These are phyloP conservation scores for Cladobotryum protrusum DNA, from an alignment of 2,329 filamentous ascomycete genomes.

Conservation along the genomic window DNA sequence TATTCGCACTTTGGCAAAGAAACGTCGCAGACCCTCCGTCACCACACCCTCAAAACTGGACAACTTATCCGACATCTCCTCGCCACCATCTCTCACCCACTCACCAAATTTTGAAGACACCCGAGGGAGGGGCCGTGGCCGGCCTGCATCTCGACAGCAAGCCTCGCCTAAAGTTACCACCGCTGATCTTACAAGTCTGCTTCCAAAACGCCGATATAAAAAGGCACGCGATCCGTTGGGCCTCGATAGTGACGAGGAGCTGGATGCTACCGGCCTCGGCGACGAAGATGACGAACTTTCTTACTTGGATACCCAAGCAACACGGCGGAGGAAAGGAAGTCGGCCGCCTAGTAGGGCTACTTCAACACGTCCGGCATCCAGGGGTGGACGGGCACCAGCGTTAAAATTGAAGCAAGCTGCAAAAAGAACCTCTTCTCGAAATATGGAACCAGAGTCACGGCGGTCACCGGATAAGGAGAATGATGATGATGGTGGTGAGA, in stretches of 20 bases:
- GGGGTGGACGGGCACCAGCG: slow-evolving; percentile 21
- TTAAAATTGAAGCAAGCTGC: slow-evolving; percentile 20
- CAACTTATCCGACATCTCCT: slow-evolving; percentile 51
- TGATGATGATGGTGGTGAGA: slow-evolving; percentile 29
- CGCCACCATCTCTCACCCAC: slow-evolving; percentile 60
- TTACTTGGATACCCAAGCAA: slow-evolving; percentile 32
- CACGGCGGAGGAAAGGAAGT: slow-evolving; percentile 29
- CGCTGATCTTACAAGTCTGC: slow-evolving; percentile 46
- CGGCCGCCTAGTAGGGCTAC: slow-evolving; percentile 24
- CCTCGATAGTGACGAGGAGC: slow-evolving; percentile 38
- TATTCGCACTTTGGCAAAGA: slow-evolving; percentile 44
- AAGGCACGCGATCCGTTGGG: slow-evolving; percentile 33
- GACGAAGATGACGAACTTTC: slow-evolving; percentile 53
- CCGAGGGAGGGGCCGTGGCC: slow-evolving; percentile 25
- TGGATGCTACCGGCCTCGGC: slow-evolving; percentile 42
- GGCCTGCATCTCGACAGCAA: slow-evolving; percentile 23
- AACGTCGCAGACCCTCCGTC: slow-evolving; percentile 33
- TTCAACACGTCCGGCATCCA: slow-evolving; percentile 22
- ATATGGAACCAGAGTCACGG: slow-evolving; percentile 44
- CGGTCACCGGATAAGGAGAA: slow-evolving; percentile 56
- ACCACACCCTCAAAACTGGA: slow-evolving; percentile 34
- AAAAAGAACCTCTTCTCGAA: slow-evolving; percentile 19
- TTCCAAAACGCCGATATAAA: slow-evolving; percentile 47
- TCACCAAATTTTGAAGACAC: slow-evolving; percentile 49
- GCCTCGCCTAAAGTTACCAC: slow-evolving; percentile 43